Evolutionary conservation across 805 yeast genomes (phyloP), one percentile per base, ranked within the genome.

Genomic region (Candida michaelii): DNA sequence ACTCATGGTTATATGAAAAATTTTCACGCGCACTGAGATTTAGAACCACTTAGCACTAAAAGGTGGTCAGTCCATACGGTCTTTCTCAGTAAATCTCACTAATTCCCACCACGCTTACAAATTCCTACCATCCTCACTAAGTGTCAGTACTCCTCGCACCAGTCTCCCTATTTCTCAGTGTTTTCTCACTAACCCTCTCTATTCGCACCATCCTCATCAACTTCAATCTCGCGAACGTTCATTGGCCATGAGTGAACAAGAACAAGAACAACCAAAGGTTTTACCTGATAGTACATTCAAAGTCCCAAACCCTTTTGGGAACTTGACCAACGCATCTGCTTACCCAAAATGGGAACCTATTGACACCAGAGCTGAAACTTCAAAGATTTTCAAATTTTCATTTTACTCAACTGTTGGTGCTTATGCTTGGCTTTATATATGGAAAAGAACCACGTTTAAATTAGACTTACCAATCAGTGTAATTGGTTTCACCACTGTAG

Each of bases 341-440:
- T 74, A 74, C 50, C 74, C 79, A 14, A 50, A 64, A 30, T 82
- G 73, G 69, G 60, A 59, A 45, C 83, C 85, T 25, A 69, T 80
- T 24, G 80, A 80, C 56, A 79, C 86, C 12, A 64, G 71, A 47
- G 71, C 65, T 41, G 72, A 66, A 49, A 71, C 83, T 10, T 56
- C 69, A 35, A 71, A 69, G 39, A 72, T 80, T 19, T 73, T 74
- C 42, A 65, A 59, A 59, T 58, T 76, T 68, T 49, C 69, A 52
- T 58, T 68, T 67, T 58, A 72, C 69, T 53, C 83, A 68, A 55
- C 73, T 54, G 58, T 66, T 53, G 69, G 77, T 62, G 63, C 83
- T 50, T 60, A 77, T 71, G 57, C 74, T 53, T 56, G 69, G 71
- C 58, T 73, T 54, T 62, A 67, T 64, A 46, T 66, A 50, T 58